These are phyloP conservation scores for Penicillium macrosclerotiorum DNA, from an alignment of 495 filamentous ascomycete genomes.

Conservation along the genomic window DNA sequence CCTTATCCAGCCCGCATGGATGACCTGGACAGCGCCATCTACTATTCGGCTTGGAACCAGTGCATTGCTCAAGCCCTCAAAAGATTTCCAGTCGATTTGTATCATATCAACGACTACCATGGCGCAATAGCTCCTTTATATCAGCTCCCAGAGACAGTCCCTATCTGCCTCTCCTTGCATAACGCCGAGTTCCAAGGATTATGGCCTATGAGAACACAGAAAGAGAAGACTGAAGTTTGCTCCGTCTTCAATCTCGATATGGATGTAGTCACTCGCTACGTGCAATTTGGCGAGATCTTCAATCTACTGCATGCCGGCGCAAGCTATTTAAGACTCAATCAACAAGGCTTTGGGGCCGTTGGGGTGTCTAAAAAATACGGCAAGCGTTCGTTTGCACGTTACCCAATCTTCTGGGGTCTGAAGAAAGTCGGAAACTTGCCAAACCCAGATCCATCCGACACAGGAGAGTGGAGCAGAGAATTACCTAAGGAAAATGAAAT, in stretches of 20 bases:
- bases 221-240: conserved; percentile 67
- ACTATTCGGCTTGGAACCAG: conserved; percentile 74
- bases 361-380: conserved; percentile 76
- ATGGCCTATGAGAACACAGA: conserved; percentile 70
- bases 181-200: conserved; percentile 75
- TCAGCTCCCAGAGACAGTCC: conserved; percentile 58
- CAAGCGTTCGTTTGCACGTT: conserved; percentile 69
- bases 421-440: conserved; percentile 68
- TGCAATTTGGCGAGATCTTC: conserved; percentile 66
- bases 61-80: conserved; percentile 64
- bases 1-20: conserved; percentile 75
- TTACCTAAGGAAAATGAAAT: conserved; percentile 51
- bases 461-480: conserved; percentile 62
- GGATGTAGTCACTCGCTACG: conserved; percentile 40
- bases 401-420: conserved; percentile 77
- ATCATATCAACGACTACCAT: conserved; percentile 82
- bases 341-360: conserved; percentile 72
- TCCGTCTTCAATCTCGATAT: conserved; percentile 63
- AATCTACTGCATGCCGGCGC: conserved; percentile 72
- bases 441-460: conserved; percentile 75
- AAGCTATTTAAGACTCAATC: conserved; percentile 71
- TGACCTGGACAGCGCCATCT: conserved; percentile 67
- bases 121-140: conserved; percentile 71
- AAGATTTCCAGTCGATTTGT: conserved; percentile 63
- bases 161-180: conserved; percentile 53